A percentile compares a stretch with the other conserved stretches of the same genome.
These are phyloP conservation scores for Pestalotiopsis sp. DNA, from an alignment of 2,329 filamentous ascomycete genomes.

Conservation along the genomic window DNA sequence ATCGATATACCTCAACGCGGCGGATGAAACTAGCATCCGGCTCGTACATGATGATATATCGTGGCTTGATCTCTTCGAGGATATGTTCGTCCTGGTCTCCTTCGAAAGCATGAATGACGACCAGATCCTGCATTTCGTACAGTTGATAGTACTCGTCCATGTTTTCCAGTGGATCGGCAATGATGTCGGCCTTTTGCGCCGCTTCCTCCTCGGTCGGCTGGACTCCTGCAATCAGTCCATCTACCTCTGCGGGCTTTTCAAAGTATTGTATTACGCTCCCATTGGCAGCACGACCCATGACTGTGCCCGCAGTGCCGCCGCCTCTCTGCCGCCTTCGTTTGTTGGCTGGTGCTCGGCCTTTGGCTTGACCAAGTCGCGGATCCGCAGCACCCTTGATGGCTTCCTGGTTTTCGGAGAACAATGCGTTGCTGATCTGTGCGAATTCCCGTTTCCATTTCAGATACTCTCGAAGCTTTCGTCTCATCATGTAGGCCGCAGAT, in stretches of 20 bases:
- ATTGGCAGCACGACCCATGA: slow-evolving; percentile 65
- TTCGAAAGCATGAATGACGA: slow-evolving; percentile 90
- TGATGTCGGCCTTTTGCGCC: slow-evolving; percentile 73
- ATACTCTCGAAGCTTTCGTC: slow-evolving; percentile 81
- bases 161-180: slow-evolving; percentile 76
- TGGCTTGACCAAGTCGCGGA: slow-evolving; percentile 46
- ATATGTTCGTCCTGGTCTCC: slow-evolving; percentile 95
- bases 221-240: slow-evolving; percentile 78
- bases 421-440: slow-evolving; percentile 74
- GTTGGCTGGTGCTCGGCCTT: slow-evolving; percentile 72
- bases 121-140: slow-evolving; percentile 85
- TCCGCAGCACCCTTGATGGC: slow-evolving; percentile 68
- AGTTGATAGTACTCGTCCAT: slow-evolving; percentile 92
- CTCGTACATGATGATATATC: slow-evolving; percentile 98
- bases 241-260: slow-evolving; percentile 80
- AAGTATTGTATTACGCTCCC: slow-evolving; percentile 76
- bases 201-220: slow-evolving; percentile 77
- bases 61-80: slow-evolving; percentile 89
- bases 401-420: slow-evolving; percentile 80
- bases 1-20: slow-evolving; percentile 91
- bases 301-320: slow-evolving; percentile 62
- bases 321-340: slow-evolving; percentile 85
- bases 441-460: slow-evolving; percentile 90
- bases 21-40: slow-evolving; percentile 93
- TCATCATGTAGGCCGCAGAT: slow-evolving; percentile 87